Conservation (phyloP, 2,329 filamentous ascomycete genomes). For the Chaetomium strumarium region DNA sequence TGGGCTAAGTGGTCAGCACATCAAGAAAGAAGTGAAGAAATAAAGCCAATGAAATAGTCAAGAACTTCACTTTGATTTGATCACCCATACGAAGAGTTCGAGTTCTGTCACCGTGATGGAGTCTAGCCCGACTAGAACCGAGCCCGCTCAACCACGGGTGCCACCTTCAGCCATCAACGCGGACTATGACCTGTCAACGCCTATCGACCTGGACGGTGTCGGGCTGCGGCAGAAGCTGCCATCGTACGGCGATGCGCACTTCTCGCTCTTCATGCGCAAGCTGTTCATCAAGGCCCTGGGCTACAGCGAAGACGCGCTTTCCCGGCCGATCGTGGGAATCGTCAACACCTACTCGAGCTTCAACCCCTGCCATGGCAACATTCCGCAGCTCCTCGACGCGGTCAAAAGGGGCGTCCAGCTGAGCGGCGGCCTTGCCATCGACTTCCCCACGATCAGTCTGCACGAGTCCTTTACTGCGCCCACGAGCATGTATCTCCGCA, state of each 20-base stretch:
- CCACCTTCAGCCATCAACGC: not conserved
- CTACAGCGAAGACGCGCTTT: slow-evolving; percentile 65
- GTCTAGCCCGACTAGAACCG: too few species aligned
- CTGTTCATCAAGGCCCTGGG: slow-evolving; percentile 73
- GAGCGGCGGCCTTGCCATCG: slow-evolving; percentile 60
- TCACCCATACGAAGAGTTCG: too few species aligned
- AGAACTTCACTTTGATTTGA: too few species aligned
- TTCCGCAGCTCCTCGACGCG: slow-evolving; percentile 65
- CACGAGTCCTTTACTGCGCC: slow-evolving; percentile 64
- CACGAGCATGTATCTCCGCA: slow-evolving; percentile 69
- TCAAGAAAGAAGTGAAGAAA: too few species aligned
- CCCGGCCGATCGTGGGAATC: slow-evolving; percentile 66
- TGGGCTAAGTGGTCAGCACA: too few species aligned
- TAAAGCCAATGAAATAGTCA: too few species aligned
- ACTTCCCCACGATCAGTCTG: slow-evolving; percentile 68
- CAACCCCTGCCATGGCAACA: slow-evolving; percentile 69
- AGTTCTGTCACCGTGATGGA: too few species aligned
- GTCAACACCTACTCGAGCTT: slow-evolving; percentile 68
- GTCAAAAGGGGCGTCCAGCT: slow-evolving; percentile 63
- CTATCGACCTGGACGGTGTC: slow-evolving; percentile 15
- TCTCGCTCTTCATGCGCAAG: slow-evolving; percentile 68
- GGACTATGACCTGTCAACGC: slow-evolving; percentile 22
- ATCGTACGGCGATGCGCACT: slow-evolving; percentile 67
- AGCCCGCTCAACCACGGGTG: too few species aligned
- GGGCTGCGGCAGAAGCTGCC: slow-evolving; percentile 61